phyloP scores from a whole-genome alignment of 768 basidiomycete genomes.

The Mycena floridula region DNA sequence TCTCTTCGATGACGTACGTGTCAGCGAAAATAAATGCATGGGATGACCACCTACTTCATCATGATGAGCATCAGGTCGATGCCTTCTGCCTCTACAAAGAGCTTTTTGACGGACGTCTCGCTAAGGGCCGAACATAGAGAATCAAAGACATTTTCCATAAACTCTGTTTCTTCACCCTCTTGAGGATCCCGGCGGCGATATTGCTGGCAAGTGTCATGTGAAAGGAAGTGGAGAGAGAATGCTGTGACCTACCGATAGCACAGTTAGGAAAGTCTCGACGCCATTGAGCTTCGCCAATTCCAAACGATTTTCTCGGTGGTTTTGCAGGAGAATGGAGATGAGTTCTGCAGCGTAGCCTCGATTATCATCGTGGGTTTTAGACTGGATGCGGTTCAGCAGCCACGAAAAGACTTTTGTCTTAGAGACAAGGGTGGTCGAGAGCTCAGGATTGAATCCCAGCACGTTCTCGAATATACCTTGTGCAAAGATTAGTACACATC shows the following conservation, averaged over 20 bases:
- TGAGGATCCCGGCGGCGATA: slow-evolving; percentile 81
- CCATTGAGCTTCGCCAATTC: slow-evolving; percentile 70
- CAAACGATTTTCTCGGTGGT: slow-evolving; percentile 60
- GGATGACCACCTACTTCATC: slow-evolving; percentile 68
- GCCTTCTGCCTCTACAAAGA: slow-evolving; percentile 88
- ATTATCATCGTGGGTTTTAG: slow-evolving; percentile 80
- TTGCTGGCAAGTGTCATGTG: slow-evolving; percentile 43
- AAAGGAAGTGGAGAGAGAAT: slow-evolving; percentile 6
- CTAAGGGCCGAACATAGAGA: slow-evolving; percentile 78
- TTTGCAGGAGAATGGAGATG: slow-evolving; percentile 85
- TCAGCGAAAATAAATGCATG: neutral
- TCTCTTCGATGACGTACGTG: slow-evolving; percentile 44
- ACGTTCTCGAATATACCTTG: slow-evolving; percentile 91
- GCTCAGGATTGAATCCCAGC: slow-evolving; percentile 74
- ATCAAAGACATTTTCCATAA: slow-evolving; percentile 97
- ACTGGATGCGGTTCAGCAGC: slow-evolving; percentile 71
- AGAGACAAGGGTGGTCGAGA: slow-evolving; percentile 63
- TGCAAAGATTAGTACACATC: neutral
- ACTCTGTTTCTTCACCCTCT: slow-evolving; percentile 89
- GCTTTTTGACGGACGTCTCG: slow-evolving; percentile 71
- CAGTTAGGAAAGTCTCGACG: slow-evolving; percentile 68
- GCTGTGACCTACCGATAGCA: slow-evolving; percentile 64
- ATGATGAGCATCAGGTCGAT: slow-evolving; percentile 97
- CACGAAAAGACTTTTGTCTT: slow-evolving; percentile 75
- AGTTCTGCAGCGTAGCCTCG: slow-evolving; percentile 91